Conservation (phyloP, 257 asterid genomes). For the Solanum chiquidenum region DNA sequence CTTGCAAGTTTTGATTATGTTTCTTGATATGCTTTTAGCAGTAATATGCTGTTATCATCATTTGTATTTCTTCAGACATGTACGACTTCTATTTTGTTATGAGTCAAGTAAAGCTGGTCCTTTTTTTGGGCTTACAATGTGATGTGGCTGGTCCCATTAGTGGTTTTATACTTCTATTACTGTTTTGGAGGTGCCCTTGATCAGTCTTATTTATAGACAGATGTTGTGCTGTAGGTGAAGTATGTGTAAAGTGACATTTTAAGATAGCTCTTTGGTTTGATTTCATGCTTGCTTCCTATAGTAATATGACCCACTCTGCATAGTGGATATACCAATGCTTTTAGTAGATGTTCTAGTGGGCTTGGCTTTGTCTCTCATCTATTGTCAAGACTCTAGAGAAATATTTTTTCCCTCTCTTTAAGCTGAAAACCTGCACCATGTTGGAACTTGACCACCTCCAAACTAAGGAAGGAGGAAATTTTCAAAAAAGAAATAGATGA, state of each 20-base stretch:
- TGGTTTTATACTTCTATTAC: not conserved
- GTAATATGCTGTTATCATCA: not conserved
- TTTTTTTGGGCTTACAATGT: not conserved
- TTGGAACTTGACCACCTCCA: not conserved
- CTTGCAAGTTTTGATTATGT: not conserved
- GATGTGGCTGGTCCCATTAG: not conserved
- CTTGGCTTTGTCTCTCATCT: not conserved
- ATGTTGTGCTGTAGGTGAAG: not conserved
- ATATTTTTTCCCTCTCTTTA: not conserved
- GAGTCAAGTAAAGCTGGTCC: not conserved
- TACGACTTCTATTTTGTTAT: not conserved
- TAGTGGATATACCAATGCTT: not conserved
- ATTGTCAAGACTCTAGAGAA: not conserved
- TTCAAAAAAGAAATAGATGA: not conserved
- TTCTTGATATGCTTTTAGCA: not conserved
- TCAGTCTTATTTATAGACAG: not conserved
- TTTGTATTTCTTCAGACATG: not conserved
- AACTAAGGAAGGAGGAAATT: not conserved
- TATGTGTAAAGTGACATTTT: not conserved
- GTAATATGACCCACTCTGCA: not conserved
- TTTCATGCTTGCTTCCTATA: not conserved
- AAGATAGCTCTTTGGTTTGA: not conserved
- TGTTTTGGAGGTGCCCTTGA: not conserved
- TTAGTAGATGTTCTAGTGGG: not conserved
- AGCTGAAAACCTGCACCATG: not conserved